Percentiles rank a stretch among this genome's conserved stretches.
Conservation (phyloP, 2,329 filamentous ascomycete genomes). For the Aspergillus felis region DNA sequence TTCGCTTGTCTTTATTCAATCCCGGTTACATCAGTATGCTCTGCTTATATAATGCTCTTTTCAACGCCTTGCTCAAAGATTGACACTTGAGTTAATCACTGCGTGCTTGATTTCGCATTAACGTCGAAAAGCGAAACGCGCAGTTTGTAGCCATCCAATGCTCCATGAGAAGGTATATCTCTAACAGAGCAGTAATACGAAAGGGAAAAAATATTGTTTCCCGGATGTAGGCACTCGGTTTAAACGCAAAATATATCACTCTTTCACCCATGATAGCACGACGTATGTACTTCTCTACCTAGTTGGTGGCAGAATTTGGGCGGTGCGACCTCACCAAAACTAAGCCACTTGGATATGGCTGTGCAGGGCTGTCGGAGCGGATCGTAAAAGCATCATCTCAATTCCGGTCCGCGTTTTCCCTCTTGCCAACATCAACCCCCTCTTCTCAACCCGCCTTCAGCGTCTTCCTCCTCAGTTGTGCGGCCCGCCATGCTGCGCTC, state of each 20-base stretch:
- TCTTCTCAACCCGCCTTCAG: constrained; percentile 20
- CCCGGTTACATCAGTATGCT: constrained; percentile 27
- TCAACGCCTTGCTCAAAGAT: neutral
- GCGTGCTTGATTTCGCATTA: constrained; percentile 1
- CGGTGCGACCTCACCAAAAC: constrained; percentile 12
- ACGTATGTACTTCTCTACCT: neutral
- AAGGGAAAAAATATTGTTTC: too few species aligned
- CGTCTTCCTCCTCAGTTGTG: constrained; percentile 31
- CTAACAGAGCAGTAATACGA: too few species aligned
- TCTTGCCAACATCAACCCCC: constrained; percentile 26
- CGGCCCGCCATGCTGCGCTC: constrained; percentile 55
- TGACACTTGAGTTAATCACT: neutral
- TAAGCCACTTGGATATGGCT: constrained; percentile 24
- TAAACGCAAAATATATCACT: neutral
- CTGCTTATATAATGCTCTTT: constrained; percentile 32
- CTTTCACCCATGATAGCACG: too few species aligned
- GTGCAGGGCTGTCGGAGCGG: constrained; percentile 34
- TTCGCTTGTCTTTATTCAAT: constrained; percentile 14
- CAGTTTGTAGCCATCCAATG: too few species aligned
- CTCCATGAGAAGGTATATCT: too few species aligned
- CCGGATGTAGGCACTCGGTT: too few species aligned
- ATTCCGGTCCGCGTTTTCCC: constrained; percentile 30
- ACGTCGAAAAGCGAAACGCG: too few species aligned
- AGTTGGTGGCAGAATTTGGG: constrained; percentile 2
- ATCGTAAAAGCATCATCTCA: constrained; percentile 37